Percentiles rank a stretch among this genome's conserved stretches.
Conservation (phyloP, 768 basidiomycete genomes). For the Pleurotus tuber-regium region DNA sequence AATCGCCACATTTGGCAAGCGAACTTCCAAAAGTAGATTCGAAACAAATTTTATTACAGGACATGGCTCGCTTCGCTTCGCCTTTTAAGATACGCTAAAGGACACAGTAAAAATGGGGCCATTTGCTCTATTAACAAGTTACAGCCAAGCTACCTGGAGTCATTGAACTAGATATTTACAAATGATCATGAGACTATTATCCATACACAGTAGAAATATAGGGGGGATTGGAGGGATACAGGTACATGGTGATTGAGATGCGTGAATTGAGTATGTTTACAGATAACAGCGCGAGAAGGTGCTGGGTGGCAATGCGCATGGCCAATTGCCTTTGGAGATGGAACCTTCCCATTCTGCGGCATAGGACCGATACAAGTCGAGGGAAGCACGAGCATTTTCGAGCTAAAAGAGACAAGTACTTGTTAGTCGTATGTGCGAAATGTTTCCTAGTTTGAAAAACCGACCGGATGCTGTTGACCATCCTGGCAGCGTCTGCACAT, state of each 20-base stretch:
- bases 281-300: conserved; percentile 80
- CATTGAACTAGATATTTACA: not conserved
- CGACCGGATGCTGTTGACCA: conserved; percentile 67
- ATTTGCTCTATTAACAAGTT: too few species aligned
- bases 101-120: too few species aligned
- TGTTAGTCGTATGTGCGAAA: too few species aligned
- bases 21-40: conserved; percentile 1
- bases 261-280: conserved; percentile 26
- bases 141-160: too few species aligned
- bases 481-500: conserved; percentile 80
- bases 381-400: conserved; percentile 69
- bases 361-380: conserved; percentile 57
- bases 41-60: too few species aligned
- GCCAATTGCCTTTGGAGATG: conserved; percentile 65
- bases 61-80: too few species aligned
- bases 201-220: too few species aligned
- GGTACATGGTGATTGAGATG: not conserved
- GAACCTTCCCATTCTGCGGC: conserved; percentile 64
- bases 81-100: too few species aligned
- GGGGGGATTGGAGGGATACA: not conserved
- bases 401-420: conserved; percentile 39
- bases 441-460: conserved; percentile 23
- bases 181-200: too few species aligned
- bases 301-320: conserved; percentile 71
- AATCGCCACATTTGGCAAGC: not conserved